Conservation (phyloP, 371 early-diverging fungal genomes). For the Mortierella sp. region DNA sequence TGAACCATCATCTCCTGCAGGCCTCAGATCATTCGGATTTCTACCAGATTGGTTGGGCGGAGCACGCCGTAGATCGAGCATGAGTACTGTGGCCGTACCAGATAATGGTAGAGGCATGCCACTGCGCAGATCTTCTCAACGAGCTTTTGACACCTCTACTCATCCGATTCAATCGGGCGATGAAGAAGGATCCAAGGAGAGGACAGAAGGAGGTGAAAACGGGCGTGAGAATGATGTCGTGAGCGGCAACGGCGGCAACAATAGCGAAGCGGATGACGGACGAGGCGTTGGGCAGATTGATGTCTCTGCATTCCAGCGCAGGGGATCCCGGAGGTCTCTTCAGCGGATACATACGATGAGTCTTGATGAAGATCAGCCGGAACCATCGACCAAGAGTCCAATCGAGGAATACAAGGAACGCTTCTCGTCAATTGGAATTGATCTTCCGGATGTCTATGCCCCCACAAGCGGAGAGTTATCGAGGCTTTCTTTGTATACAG, state of each 20-base stretch:
- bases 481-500: conserved; percentile 34
- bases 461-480: conserved; percentile 42
- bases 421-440: conserved; percentile 36
- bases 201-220: neutral
- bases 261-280: conserved; percentile 26
- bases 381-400: too few relatives aligned
- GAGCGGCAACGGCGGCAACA: neutral
- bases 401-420: conserved; percentile 21
- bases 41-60: conserved; percentile 37
- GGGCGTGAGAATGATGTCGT: neutral
- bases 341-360: conserved; percentile 12
- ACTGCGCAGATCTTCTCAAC: conserved; percentile 24
- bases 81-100: conserved; percentile 33
- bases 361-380: too few relatives aligned
- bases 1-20: conserved; percentile 9
- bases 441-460: conserved; percentile 32
- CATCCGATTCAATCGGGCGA: neutral
- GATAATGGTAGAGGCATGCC: conserved; percentile 34
- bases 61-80: conserved; percentile 47
- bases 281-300: conserved; percentile 27
- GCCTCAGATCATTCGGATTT: conserved; percentile 35
- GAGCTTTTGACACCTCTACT: conserved; percentile 1
- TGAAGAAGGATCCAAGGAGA: too few relatives aligned
- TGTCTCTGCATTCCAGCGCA: neutral
- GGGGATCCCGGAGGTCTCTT: neutral